Evolutionary conservation across 352 stramenopile genomes (phyloP), one percentile per base, ranked within the genome.

Genomic region (Peronospora destructor): DNA sequence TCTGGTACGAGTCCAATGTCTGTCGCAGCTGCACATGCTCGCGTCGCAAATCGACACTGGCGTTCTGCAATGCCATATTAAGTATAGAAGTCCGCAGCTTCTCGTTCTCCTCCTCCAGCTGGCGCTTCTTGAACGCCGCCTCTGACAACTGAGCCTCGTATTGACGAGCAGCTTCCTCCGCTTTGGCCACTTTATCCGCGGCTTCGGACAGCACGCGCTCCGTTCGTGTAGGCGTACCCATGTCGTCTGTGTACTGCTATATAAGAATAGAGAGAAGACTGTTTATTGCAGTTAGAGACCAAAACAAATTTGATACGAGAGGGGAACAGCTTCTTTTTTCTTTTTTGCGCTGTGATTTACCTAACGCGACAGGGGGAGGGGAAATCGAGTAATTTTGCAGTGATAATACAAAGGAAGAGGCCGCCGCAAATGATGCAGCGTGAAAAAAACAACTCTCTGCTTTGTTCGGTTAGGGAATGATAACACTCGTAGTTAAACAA

Each of bases 1-100:
- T 83, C 72, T 93, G 79, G 63, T 87, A 89, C 65, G 79, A 90
- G 52, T 91, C 77, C 12, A 92, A 66, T 35, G 80, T 90, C 66
- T 93, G 82, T 8, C 79, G 78, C 43, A 93, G 63, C 59, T 90
- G 79, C 53, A 85, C 71, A 45, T 93, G 78, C 52, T 93, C 82
- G 26, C 79, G 79, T 21, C 80, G 77, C 33, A 91, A 61, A 51
- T 93, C 82, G 11, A 79, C 68, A 60, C 71, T 90, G 17, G 82
- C 82, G 50, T 87, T 79, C 48, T 89, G 71, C 29, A 90, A 62
- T 26, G 80, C 79, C 52, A 87, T 79, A 51, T 60, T 76, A 14
- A 90, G 64, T 50, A 93, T 89, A n/a, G 73, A 84, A 21, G 69
- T 58, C 9, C 82, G 75, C 49, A 93, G 60, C 48, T 86, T 76